A percentile compares a stretch with the other conserved stretches of the same genome.
Conservation (phyloP, 208 protist genomes). For the Trichomonas tenax region DNA sequence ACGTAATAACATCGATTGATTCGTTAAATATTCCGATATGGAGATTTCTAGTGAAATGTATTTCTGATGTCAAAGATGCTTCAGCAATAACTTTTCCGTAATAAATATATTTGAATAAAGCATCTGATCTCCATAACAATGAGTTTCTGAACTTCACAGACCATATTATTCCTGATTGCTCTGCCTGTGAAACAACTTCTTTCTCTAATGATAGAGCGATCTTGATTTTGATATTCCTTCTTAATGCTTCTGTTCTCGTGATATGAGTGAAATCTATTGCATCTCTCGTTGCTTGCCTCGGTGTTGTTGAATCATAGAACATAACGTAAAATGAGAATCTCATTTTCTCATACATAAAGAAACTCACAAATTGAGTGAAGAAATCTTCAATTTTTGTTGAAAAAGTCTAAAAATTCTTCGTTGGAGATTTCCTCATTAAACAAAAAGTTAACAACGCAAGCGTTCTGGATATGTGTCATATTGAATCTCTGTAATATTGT, state of each 20-base stretch:
- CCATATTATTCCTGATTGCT: background rate
- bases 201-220: background rate
- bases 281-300: background rate
- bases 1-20: too few relatives aligned
- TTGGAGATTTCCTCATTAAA: background rate
- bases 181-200: background rate
- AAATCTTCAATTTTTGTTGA: background rate
- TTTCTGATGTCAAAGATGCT: background rate
- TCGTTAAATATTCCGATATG: too few relatives aligned
- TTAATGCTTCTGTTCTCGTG: background rate
- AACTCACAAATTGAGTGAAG: background rate
- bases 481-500: background rate
- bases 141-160: background rate
- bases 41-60: background rate
- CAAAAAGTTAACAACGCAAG: background rate
- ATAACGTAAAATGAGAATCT: background rate
- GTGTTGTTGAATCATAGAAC: background rate
- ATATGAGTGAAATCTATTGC: background rate
- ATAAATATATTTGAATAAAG: background rate
- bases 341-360: background rate
- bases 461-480: background rate
- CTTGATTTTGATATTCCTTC: background rate
- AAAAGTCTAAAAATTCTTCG: background rate
- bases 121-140: background rate
- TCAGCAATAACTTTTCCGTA: background rate